Evolutionary conservation across 2,329 filamentous ascomycete genomes (phyloP).

Genomic region (Tolypocladium sp.): DNA sequence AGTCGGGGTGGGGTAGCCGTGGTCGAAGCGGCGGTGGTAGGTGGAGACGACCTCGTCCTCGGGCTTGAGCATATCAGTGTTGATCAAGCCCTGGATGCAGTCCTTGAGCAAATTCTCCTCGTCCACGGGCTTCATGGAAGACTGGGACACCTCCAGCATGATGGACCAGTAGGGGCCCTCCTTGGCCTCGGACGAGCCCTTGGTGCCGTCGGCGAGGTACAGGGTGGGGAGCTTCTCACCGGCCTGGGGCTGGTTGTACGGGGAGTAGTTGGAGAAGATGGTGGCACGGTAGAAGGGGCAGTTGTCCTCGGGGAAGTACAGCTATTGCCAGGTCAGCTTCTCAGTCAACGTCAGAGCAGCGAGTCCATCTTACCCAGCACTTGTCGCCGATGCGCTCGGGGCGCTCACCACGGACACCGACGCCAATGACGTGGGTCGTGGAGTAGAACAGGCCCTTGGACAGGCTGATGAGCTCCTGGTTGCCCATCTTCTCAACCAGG

Average conservation of each 20-base stretch:
- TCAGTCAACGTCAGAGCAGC: not conserved
- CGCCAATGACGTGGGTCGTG: conserved; percentile 92
- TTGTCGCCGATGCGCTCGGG: conserved; percentile 97
- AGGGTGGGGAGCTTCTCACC: conserved; percentile 79
- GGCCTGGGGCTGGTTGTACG: conserved; percentile 86
- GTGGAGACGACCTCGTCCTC: conserved; percentile 94
- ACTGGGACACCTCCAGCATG: conserved; percentile 98
- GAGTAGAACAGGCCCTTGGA: conserved; percentile 95
- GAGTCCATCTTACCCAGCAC: conserved; percentile 66
- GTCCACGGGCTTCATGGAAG: conserved; percentile 88
- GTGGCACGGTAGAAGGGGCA: conserved; percentile 99
- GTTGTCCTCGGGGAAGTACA: conserved; percentile 99
- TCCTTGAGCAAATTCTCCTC: conserved; percentile 76
- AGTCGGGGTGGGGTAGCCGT: conserved; percentile 92
- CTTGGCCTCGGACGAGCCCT: conserved; percentile 63
- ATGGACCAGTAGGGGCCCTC: conserved; percentile 98
- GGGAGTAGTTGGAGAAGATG: conserved; percentile 99
- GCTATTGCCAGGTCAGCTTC: conserved; percentile 27
- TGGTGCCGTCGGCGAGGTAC: conserved; percentile 77
- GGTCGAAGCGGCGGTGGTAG: conserved; percentile 96
- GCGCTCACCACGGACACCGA: conserved; percentile 83
- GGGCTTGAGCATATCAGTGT: conserved; percentile 91
- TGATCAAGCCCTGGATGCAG: conserved; percentile 91
- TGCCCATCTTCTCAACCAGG: conserved; percentile 77
- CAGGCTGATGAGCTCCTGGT: conserved; percentile 72